Base-by-base conservation (phyloP, 164 flowering plant genomes). In the Macadamia integrifolia region DNA sequence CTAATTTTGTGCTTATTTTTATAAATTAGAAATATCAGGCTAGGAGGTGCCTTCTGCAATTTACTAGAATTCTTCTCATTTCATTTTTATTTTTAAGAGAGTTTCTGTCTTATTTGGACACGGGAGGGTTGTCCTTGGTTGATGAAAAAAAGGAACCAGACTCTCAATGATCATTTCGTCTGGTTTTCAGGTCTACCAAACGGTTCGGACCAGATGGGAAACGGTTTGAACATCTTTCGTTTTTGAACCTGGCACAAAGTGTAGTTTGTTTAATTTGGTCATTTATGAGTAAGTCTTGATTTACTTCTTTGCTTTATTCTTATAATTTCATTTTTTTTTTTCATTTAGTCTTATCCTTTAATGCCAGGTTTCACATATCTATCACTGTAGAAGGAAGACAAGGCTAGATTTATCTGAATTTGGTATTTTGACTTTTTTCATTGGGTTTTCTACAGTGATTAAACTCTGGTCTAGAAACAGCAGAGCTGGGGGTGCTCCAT, bases 191-290 rank as follows among this genome's bases (percentile, higher is more conserved):
- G 79, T 95, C 98, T 6, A 95, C 99, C 49, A 95, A 95, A 80
- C 80, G 89, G 40, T 95, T 95, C 71, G 97, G 98, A 5, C 78
- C 87, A 0, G 96, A 92, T 62, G 83, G 81, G 77, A 79, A 87
- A 79, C 89, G 98, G 67, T 95, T 95, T 69, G 92, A 95, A 68
- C 99, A 95, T 76, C 87, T 95, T 67, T 80, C 99, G 11, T 95
- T 95, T 73, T 76, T 95, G 61, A 95, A 95, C 76, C 80, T 95
- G 73, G 97, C 96, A 0, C 99, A 95, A 71, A 92, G 79, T 84
- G 96, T 88, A 10, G 85, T 92, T n/a, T 95, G 99, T 72, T 80
- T 92, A 64, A 30, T 88, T 56, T 95, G 99, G 99, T 95, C 99
- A 28, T 88, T 86, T 69, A 78, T 92, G 44, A 90, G 99, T 95